Conservation (phyloP, 768 basidiomycete genomes). For the Kwoniella botswanensis region DNA sequence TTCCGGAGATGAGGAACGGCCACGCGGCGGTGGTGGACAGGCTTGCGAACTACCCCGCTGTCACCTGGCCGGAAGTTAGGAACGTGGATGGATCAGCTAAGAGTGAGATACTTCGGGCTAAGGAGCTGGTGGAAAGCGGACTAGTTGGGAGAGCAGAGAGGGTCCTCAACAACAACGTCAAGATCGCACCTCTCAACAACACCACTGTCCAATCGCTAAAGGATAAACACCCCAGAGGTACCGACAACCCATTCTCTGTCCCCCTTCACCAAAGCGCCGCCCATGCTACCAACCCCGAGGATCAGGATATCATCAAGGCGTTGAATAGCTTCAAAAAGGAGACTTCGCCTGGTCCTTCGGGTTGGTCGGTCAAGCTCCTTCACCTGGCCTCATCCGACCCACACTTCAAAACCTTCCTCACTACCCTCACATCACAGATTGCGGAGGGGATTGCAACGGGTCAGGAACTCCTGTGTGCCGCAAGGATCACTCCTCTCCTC, state of each 20-base stretch:
- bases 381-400: background rate
- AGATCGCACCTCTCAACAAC: slow-evolving; percentile 1
- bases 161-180: slow-evolving; percentile 2
- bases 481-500: background rate
- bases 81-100: background rate
- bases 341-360: slow-evolving; percentile 6
- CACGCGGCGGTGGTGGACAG: background rate
- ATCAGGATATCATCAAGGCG: background rate
- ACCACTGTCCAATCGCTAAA: background rate
- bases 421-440: background rate
- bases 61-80: background rate
- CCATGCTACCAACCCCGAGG: slow-evolving; percentile 45
- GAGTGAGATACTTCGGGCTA: background rate
- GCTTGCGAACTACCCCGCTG: background rate
- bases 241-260: background rate
- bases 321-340: background rate
- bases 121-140: slow-evolving; percentile 7
- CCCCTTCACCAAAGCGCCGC: slow-evolving; percentile 48
- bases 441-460: background rate
- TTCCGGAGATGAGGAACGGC: slow-evolving; percentile 4
- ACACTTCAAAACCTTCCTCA: background rate
- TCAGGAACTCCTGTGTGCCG: background rate
- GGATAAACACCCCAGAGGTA: slow-evolving; percentile 7
- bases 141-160: slow-evolving; percentile 11
- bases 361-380: slow-evolving; percentile 12